phyloP scores from a whole-genome alignment of 257 asterid species.

The Jacaranda mimosifolia region DNA sequence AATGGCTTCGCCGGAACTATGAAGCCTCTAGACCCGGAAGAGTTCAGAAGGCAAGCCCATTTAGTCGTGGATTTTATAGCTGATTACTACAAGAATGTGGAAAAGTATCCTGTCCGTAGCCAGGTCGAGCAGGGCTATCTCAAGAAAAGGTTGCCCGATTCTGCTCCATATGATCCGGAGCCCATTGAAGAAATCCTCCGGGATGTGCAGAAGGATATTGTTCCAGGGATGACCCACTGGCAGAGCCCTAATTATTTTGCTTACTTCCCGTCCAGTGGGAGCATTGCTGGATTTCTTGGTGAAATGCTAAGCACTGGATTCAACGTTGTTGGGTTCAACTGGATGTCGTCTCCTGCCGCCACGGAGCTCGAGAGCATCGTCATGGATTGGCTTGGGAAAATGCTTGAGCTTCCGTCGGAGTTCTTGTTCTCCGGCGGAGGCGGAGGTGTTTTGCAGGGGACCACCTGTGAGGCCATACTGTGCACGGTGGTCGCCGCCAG shows the following conservation, averaged over 20 bases:
- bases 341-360: slow-evolving; percentile 91
- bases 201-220: slow-evolving; percentile 66
- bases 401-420: slow-evolving; percentile 66
- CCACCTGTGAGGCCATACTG: slow-evolving; percentile 73
- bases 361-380: slow-evolving; percentile 86
- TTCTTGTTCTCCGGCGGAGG: slow-evolving; percentile 81
- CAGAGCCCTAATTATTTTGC: slow-evolving; percentile 82
- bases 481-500: slow-evolving; percentile 75
- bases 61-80: slow-evolving; percentile 63
- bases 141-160: slow-evolving; percentile 56
- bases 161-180: slow-evolving; percentile 69
- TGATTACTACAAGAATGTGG: slow-evolving; percentile 67
- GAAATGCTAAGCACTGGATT: slow-evolving; percentile 77
- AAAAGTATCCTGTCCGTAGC: slow-evolving; percentile 73
- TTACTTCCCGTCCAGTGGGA: slow-evolving; percentile 73
- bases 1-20: slow-evolving; percentile 41
- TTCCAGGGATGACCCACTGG: slow-evolving; percentile 87
- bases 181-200: slow-evolving; percentile 61
- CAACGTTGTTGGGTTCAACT: slow-evolving; percentile 80
- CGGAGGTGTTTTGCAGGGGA: slow-evolving; percentile 84
- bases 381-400: slow-evolving; percentile 83
- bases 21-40: slow-evolving; percentile 65
- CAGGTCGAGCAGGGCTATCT: slow-evolving; percentile 83
- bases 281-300: slow-evolving; percentile 78
- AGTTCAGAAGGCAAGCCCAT: slow-evolving; percentile 62